phyloP scores from a whole-genome alignment of 1,139 yeast genomes.

The Williopsis jadinii region DNA sequence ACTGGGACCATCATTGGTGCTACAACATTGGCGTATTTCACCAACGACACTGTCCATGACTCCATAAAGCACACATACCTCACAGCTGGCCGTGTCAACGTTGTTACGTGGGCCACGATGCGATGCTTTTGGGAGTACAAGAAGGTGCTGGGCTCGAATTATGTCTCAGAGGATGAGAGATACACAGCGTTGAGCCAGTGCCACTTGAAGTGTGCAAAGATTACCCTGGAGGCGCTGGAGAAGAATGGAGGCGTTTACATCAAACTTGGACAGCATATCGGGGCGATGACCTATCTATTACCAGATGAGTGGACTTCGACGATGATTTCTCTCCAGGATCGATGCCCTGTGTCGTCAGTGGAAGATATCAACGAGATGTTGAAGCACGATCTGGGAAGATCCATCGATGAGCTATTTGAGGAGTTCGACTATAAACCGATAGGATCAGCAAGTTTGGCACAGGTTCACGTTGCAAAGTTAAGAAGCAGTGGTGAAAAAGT shows the following conservation, averaged over 20 bases:
- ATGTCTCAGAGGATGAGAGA: slow-evolving; percentile 42
- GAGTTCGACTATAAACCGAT: slow-evolving; percentile 70
- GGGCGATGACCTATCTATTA: slow-evolving; percentile 83
- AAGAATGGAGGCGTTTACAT: slow-evolving; percentile 88
- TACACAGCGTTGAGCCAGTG: slow-evolving; percentile 48
- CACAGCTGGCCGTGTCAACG: slow-evolving; percentile 50
- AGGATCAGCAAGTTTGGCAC: slow-evolving; percentile 95
- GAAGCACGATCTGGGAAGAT: slow-evolving; percentile 53
- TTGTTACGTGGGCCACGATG: slow-evolving; percentile 56
- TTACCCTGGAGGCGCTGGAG: slow-evolving; percentile 75
- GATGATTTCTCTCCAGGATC: slow-evolving; percentile 88
- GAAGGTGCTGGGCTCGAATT: slow-evolving; percentile 42
- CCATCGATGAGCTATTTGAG: slow-evolving; percentile 57
- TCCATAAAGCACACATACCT: slow-evolving; percentile 26
- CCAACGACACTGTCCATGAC: slow-evolving; percentile 33
- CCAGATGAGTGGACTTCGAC: slow-evolving; percentile 95
- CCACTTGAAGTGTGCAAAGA: slow-evolving; percentile 70
- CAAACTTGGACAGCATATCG: slow-evolving; percentile 89
- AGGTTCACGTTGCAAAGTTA: slow-evolving; percentile 77
- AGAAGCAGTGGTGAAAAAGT: slow-evolving; percentile 58
- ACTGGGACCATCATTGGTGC: slow-evolving; percentile 6
- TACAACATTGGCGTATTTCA: slow-evolving; percentile 24
- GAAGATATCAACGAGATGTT: slow-evolving; percentile 68
- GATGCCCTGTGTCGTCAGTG: slow-evolving; percentile 75
- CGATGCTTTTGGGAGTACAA: slow-evolving; percentile 63